Base-by-base conservation (phyloP, 345 rosid genomes). In the Camelina laxa region DNA sequence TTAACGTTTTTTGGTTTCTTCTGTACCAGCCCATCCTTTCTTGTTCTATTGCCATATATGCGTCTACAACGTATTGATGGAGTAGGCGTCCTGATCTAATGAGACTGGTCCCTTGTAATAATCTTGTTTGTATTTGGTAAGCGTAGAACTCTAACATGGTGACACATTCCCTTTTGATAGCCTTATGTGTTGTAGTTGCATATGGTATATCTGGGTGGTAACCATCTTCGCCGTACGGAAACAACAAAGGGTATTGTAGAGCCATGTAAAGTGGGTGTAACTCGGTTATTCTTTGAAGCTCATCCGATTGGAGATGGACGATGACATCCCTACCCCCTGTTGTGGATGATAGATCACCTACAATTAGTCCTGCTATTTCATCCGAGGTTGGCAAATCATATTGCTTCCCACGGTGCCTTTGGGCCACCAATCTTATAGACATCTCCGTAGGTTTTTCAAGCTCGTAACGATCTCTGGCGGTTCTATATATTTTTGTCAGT, bases 1-100 rank as follows among this genome's bases (percentile, higher is more conserved):
- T 35, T 35, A 67, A 6, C 3, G 14, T 35, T 7, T 38, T 36
- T 14, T 53, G 60, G 42, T 67, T 67, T 36, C 57, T 4, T 13
- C 8, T 33, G 17, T 36, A 17, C 48, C 72, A 67, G 1, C 49
- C 44, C 13, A 67, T 2, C 36, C 20, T 67, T 36, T 67, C 72
- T 53, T 67, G 31, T 6, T 67, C 33, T 11, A 53, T 53, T 0
- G 48, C 19, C 9, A 53, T 67, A 38, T 67, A 67, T 20, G 48
- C 47, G 53, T 67, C 72, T n/a, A 67, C 48, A 0, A 16, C 4
- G 9, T 65, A 65, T 17, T 65, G 56, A 16, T 65, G 69, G 0
- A 65, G 13, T 4, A 65, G 2, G 5, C 69, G 57, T 0, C 41
- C 55, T 9, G 10, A 10, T 48, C 22, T 5, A 10, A 30, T 48